phyloP scores from a whole-genome alignment of 345 rosid species.

The Eucalyptus marginata region DNA sequence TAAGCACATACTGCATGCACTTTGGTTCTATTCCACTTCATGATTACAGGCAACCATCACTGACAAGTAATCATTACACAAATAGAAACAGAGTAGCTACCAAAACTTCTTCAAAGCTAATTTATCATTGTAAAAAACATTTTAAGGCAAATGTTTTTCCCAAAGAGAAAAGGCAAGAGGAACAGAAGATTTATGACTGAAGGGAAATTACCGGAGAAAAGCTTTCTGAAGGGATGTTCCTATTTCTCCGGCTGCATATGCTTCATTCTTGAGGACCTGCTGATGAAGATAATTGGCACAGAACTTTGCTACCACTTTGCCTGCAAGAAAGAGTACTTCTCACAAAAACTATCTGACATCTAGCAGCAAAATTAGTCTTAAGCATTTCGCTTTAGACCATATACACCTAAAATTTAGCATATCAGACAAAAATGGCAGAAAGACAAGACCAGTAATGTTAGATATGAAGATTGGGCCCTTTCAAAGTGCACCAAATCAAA shows the following conservation, averaged over 20 bases:
- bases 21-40: background rate
- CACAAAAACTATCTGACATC: background rate
- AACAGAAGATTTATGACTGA: background rate
- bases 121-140: background rate
- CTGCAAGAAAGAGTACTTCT: conserved; percentile 19
- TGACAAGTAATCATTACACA: background rate
- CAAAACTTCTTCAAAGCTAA: background rate
- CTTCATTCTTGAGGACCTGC: conserved; percentile 67
- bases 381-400: background rate
- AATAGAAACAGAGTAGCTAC: background rate
- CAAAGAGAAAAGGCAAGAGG: background rate
- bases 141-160: background rate
- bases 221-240: conserved; percentile 64
- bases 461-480: background rate
- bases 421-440: background rate
- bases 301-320: conserved; percentile 91
- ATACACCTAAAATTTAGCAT: background rate
- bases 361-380: background rate
- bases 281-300: conserved; percentile 85
- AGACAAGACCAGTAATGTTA: background rate
- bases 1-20: background rate
- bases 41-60: background rate
- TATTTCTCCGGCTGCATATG: conserved; percentile 67
- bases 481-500: background rate
- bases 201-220: conserved; percentile 50